Base-by-base conservation (phyloP, 495 filamentous ascomycete species). In the Penicillium turbatum region DNA sequence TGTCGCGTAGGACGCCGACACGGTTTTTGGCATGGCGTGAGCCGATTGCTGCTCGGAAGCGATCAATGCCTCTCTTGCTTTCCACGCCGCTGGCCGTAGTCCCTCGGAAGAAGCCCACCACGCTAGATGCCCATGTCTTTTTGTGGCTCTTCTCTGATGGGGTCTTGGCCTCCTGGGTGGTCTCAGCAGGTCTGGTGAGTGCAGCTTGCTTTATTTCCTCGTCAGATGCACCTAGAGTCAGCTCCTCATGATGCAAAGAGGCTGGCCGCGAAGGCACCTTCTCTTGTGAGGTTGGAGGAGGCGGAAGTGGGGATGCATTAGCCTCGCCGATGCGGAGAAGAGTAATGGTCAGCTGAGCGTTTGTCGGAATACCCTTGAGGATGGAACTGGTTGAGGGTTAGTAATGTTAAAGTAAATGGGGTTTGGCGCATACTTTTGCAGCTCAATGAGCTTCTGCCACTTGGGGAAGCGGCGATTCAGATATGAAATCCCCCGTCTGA, bases 341-440 rank as follows among this genome's bases (percentile, higher is more conserved):
- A 1, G 90, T 93, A 11, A 96, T 67, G 0, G 90, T 87, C 19
- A 96, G 73, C 59, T 95, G 90, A 11, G 88, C 89, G 66, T 95
- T 92, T 3, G 89, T 95, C 0, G 90, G 90, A 35, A 92, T 81
- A 13, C 87, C 88, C 63, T 88, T 89, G 45, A 96, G 84, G 2
- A 95, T 55, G 0, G 82, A 86, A 61, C 81, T 86, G 39, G 16
- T 13, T n/a, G 15, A 21, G 42, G 30, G 48, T 64, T 34, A 56
- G 50, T 13, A 53, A 50, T 16, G 24, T 27, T 2, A 24, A 29
- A 29, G 30, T 17, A 27, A 11, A 16, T 16, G 29, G 4, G 9
- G 5, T 38, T 9, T 15, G 6, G 36, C 6, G 63, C 72, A 43
- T 72, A 83, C 82, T 86, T 87, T 56, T 85, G 66, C 6, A 87